Evolutionary conservation across 2,329 filamentous ascomycete species (phyloP).

Genomic region (Penicillium italicum): DNA sequence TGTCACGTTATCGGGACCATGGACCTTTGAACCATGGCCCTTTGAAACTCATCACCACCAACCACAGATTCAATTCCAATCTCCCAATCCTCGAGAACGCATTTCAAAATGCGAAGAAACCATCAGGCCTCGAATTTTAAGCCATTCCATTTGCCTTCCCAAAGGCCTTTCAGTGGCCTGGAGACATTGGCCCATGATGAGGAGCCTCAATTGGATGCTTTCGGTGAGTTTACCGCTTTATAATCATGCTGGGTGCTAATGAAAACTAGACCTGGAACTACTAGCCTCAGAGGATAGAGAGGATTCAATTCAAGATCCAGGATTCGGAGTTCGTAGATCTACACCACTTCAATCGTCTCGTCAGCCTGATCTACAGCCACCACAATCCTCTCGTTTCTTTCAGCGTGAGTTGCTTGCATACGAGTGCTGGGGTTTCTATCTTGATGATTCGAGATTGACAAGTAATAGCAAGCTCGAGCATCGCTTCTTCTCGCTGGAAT

Average conservation of each 20-base stretch:
- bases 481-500: slow-evolving; percentile 21
- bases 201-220: slow-evolving; percentile 45
- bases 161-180: not conserved
- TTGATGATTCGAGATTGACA: not conserved
- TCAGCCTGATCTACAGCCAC: not conserved
- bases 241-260: not conserved
- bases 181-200: slow-evolving; percentile 13
- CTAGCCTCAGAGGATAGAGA: slow-evolving; percentile 31
- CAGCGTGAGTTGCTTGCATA: slow-evolving; percentile 22
- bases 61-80: not conserved
- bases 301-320: not conserved
- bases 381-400: slow-evolving; percentile 30
- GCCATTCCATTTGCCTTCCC: slow-evolving; percentile 7
- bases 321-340: not conserved
- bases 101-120: slow-evolving; percentile 19
- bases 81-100: not conserved
- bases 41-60: not conserved
- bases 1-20: slow-evolving; percentile 3
- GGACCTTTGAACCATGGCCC: not conserved
- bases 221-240: slow-evolving; percentile 40
- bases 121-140: slow-evolving; percentile 2
- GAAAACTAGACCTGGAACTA: slow-evolving; percentile 35
- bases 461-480: slow-evolving; percentile 17
- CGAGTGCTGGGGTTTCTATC: not conserved
- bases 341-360: not conserved